Conservation (phyloP, 352 stramenopile genomes). For the Globisporangium viniferum region DNA sequence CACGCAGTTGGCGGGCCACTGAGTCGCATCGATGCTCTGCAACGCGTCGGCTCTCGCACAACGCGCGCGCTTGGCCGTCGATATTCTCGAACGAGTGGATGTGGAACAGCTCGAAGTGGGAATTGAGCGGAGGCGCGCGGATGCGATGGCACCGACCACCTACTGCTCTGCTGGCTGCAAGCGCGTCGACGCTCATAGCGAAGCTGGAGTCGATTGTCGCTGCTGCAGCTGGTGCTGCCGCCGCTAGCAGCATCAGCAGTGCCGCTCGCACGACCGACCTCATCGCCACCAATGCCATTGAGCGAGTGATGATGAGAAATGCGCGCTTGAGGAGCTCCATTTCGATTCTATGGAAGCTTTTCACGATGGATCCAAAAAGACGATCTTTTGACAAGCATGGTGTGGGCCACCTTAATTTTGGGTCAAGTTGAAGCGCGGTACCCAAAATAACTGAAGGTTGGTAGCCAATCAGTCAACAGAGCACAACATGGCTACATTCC, state of each 20-base stretch:
- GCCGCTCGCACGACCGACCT: neutral
- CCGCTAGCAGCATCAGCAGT: neutral
- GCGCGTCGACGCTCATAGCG: neutral
- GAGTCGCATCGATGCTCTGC: conserved; percentile 30
- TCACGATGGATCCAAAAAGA: neutral
- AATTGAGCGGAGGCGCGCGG: conserved; percentile 23
- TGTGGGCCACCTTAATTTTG: conserved; percentile 1
- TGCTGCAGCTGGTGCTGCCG: neutral
- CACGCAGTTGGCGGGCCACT: conserved; percentile 27
- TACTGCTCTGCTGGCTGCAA: neutral
- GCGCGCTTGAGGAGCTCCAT: neutral
- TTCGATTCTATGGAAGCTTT: conserved; percentile 4
- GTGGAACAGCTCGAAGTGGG: conserved; percentile 31
- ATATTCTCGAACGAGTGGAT: conserved; percentile 33
- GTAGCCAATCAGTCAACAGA: no score
- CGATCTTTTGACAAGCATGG: conserved; percentile 1
- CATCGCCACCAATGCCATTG: no score
- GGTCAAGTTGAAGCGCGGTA: neutral
- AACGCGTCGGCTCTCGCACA: conserved; percentile 26
- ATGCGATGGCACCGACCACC: conserved; percentile 22
- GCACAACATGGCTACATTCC: neutral
- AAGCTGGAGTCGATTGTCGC: neutral
- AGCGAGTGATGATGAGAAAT: no score
- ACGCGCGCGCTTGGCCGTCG: conserved; percentile 20
- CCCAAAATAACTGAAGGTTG: neutral